phyloP scores from a whole-genome alignment of 2,329 filamentous ascomycete genomes.

The Fusarium tupiense region DNA sequence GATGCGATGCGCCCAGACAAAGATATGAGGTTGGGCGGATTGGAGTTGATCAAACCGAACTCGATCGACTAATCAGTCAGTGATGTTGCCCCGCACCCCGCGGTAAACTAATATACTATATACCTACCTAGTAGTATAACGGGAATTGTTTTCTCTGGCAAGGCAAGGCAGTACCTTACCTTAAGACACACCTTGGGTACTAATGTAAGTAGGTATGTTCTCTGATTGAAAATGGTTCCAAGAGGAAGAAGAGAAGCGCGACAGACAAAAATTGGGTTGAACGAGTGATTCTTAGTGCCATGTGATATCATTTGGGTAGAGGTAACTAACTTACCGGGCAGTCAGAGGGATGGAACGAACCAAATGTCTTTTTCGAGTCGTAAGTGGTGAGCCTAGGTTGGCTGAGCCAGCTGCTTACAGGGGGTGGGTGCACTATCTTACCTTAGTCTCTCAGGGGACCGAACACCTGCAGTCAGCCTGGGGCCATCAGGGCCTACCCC shows the following conservation, averaged over 20 bases:
- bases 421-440: not conserved
- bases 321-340: not conserved
- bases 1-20: not conserved
- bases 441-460: not conserved
- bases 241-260: not conserved
- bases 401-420: not conserved
- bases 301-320: constrained; percentile 7
- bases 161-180: not conserved
- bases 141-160: not conserved
- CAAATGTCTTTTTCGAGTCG: not conserved
- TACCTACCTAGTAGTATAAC: not conserved
- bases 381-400: constrained; percentile 15
- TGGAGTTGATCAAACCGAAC: not conserved
- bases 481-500: not conserved
- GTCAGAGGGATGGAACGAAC: not conserved
- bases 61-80: not conserved
- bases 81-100: constrained; percentile 38
- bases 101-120: not conserved
- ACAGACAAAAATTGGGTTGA: not conserved
- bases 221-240: not conserved
- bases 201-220: not conserved
- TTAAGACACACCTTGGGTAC: not conserved
- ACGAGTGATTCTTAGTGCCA: not conserved
- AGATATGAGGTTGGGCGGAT: not conserved
- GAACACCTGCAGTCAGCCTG: not conserved